phyloP scores from a whole-genome alignment of 2,329 filamentous ascomycete species.

The Talaromyces sp. region DNA sequence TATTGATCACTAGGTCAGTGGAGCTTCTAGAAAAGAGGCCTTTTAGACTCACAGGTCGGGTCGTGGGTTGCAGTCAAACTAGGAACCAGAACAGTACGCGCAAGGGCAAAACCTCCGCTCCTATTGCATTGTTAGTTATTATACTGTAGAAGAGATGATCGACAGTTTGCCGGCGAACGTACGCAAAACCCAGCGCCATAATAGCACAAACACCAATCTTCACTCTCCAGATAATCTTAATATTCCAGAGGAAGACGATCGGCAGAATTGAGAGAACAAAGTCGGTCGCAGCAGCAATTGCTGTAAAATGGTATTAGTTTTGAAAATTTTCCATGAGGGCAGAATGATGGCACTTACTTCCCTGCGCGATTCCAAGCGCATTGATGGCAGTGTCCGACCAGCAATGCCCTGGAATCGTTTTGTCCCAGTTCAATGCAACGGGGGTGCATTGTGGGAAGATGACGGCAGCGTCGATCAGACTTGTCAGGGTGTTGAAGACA shows the following conservation, averaged over 20 bases:
- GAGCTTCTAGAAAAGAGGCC: background rate
- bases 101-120: constrained; percentile 13
- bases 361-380: constrained; percentile 14
- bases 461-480: constrained; percentile 11
- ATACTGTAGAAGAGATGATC: background rate
- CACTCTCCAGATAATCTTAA: constrained; percentile 9
- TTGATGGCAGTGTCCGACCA: constrained; percentile 16
- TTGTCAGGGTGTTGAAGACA: constrained; percentile 21
- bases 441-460: constrained; percentile 17
- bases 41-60: constrained; percentile 8
- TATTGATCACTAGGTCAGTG: background rate
- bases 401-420: constrained; percentile 13
- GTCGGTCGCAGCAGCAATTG: constrained; percentile 16
- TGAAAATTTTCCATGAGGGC: background rate
- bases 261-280: constrained; percentile 12
- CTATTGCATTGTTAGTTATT: background rate
- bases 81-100: constrained; percentile 12
- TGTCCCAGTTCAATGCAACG: constrained; percentile 13
- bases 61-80: constrained; percentile 11
- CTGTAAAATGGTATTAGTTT: background rate
- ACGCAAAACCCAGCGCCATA: constrained; percentile 17
- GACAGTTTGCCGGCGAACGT: background rate
- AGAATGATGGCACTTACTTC: background rate
- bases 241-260: constrained; percentile 15
- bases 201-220: constrained; percentile 15